Evolutionary conservation across 2,329 filamentous ascomycete genomes (phyloP).

Genomic region (Epichloe gansuensis): DNA sequence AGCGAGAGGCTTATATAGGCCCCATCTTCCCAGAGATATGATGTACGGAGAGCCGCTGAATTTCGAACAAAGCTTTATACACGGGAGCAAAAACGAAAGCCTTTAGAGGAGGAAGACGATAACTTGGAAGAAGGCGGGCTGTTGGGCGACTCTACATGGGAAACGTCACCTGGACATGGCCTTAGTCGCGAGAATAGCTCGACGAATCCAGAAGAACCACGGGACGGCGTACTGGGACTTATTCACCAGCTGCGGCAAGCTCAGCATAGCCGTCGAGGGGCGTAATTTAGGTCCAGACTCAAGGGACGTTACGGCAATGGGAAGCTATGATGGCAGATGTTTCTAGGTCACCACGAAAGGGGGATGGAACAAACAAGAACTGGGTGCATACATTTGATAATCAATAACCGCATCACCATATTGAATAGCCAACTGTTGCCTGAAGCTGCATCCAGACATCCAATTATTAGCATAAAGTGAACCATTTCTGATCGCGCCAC

Average conservation of each 20-base stretch:
- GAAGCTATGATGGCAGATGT: not conserved
- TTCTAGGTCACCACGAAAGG: too few relatives aligned
- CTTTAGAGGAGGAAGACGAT: slow-evolving; percentile 38
- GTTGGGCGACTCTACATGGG: slow-evolving; percentile 48
- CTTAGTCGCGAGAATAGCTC: slow-evolving; percentile 41
- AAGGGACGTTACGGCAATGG: not conserved
- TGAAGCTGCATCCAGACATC: too few relatives aligned
- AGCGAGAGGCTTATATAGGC: slow-evolving; percentile 33
- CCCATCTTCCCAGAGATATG: slow-evolving; percentile 31
- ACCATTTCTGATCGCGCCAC: too few relatives aligned
- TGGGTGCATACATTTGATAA: too few relatives aligned
- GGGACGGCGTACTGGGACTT: slow-evolving; percentile 43
- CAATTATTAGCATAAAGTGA: too few relatives aligned
- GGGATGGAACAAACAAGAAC: too few relatives aligned
- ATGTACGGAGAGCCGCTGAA: slow-evolving; percentile 38
- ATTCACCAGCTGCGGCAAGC: slow-evolving; percentile 48
- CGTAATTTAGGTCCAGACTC: slow-evolving; percentile 14
- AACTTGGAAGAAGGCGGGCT: slow-evolving; percentile 38
- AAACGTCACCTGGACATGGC: slow-evolving; percentile 40
- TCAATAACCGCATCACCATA: too few relatives aligned
- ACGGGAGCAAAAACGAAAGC: slow-evolving; percentile 26
- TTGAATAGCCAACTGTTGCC: too few relatives aligned
- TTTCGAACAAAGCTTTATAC: slow-evolving; percentile 44
- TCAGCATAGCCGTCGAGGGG: slow-evolving; percentile 37
- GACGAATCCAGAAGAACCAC: slow-evolving; percentile 31